Conservation (phyloP, 169 alveolate genomes). For the Babesia bovis region DNA sequence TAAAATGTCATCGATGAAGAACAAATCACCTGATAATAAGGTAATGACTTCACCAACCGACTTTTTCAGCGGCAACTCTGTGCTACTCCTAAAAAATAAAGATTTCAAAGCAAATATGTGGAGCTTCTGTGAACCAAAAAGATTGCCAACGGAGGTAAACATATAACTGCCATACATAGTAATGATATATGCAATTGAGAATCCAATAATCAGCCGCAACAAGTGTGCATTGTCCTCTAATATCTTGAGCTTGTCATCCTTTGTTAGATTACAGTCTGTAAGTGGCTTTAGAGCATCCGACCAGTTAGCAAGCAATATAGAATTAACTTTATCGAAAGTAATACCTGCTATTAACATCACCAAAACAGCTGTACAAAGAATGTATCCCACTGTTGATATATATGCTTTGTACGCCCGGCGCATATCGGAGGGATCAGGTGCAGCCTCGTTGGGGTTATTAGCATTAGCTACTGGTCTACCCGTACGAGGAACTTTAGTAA, state of each 20-base stretch:
- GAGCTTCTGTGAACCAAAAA: slow-evolving; percentile 5
- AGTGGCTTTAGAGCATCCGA: slow-evolving; percentile 9
- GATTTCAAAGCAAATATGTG: slow-evolving; percentile 19
- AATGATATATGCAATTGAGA: slow-evolving; percentile 2
- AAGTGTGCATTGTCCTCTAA: background rate
- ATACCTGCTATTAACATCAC: background rate
- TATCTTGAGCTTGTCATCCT: background rate
- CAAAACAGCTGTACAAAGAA: background rate
- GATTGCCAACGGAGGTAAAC: background rate
- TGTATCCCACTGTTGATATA: background rate
- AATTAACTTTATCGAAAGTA: slow-evolving; percentile 1
- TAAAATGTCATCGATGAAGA: slow-evolving; percentile 29
- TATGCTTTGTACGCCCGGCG: background rate
- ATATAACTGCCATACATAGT: background rate
- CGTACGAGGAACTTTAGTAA: background rate
- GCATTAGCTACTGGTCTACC: background rate
- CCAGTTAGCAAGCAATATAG: slow-evolving; percentile 13
- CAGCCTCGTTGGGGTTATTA: background rate
- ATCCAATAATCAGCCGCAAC: background rate
- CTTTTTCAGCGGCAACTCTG: slow-evolving; percentile 7
- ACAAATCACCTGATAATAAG: slow-evolving; percentile 16
- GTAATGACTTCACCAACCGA: slow-evolving; percentile 25
- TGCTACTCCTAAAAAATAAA: slow-evolving; percentile 25
- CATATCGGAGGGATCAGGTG: background rate
- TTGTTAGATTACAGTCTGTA: background rate